These are phyloP conservation scores for Heliamphora exappendiculata DNA, from an alignment of 148 eudicot species.

Conservation along the genomic window DNA sequence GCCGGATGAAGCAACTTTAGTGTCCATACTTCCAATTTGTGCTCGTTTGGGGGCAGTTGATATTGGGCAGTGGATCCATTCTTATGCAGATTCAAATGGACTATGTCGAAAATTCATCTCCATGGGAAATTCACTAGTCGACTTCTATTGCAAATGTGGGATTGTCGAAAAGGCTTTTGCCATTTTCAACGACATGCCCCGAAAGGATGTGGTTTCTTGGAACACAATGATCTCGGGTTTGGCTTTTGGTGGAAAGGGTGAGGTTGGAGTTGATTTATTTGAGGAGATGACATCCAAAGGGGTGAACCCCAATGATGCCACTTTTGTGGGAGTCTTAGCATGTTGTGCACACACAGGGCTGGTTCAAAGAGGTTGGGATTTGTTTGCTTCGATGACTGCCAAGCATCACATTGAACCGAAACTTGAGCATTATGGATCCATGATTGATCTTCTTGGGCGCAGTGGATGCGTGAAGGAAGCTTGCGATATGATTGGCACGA, in stretches of 20 bases:
- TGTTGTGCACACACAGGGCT: slow-evolving; percentile 44
- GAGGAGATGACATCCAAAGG: slow-evolving; percentile 35
- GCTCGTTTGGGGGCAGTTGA: slow-evolving; percentile 35
- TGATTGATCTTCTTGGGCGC: slow-evolving; percentile 51
- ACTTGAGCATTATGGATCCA: slow-evolving; percentile 52
- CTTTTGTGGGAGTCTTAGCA: slow-evolving; percentile 36
- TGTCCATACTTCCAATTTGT: slow-evolving; percentile 33
- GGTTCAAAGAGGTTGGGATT: slow-evolving; percentile 33
- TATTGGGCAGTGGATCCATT: slow-evolving; percentile 30
- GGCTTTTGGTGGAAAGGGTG: slow-evolving; percentile 39
- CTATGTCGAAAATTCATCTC: slow-evolving; percentile 37
- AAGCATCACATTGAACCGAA: slow-evolving; percentile 29
- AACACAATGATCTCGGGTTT: slow-evolving; percentile 44
- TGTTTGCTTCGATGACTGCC: slow-evolving; percentile 28
- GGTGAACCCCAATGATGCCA: slow-evolving; percentile 44
- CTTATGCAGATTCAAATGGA: slow-evolving; percentile 31
- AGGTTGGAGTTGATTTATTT: slow-evolving; percentile 35
- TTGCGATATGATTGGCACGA: slow-evolving; percentile 30
- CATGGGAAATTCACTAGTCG: slow-evolving; percentile 55
- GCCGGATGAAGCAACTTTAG: slow-evolving; percentile 47
- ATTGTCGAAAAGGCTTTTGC: slow-evolving; percentile 37
- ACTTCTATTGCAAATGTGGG: slow-evolving; percentile 61
- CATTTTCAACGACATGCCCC: slow-evolving; percentile 41
- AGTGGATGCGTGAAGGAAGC: slow-evolving; percentile 41
- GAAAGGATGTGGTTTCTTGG: slow-evolving; percentile 35